phyloP scores from a whole-genome alignment of 305 asterid species.

The Stenogyne calaminthoides region DNA sequence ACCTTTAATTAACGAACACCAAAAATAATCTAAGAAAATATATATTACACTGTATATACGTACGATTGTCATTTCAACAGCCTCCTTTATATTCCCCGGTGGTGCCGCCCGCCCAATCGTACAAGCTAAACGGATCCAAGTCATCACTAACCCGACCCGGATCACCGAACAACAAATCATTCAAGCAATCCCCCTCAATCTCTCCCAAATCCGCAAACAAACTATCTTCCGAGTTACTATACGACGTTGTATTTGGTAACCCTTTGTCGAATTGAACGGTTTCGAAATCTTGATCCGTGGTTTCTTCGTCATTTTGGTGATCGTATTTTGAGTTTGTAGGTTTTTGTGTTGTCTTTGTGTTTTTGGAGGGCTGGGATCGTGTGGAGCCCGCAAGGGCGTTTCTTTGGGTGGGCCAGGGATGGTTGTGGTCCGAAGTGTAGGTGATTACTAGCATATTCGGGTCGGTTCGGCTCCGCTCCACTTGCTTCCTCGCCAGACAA shows the following conservation, averaged over 20 bases:
- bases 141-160: conserved; percentile 16
- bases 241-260: too few species aligned
- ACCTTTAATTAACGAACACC: too few species aligned
- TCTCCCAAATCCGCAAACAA: conserved; percentile 68
- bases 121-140: conserved; percentile 52
- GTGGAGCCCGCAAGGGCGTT: conserved; percentile 66
- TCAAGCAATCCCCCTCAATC: conserved; percentile 49
- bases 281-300: conserved; percentile 21
- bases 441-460: conserved; percentile 66
- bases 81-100: conserved; percentile 36
- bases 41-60: too few species aligned
- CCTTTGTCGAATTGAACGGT: conserved; percentile 26
- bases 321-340: neutral
- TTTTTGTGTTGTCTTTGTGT: conserved; percentile 22
- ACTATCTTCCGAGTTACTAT: conserved; percentile 32
- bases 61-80: neutral
- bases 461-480: conserved; percentile 71
- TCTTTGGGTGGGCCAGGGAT: conserved; percentile 70
- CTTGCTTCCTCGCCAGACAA: conserved; percentile 70
- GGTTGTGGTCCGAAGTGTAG: conserved; percentile 69
- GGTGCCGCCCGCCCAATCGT: conserved; percentile 47
- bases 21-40: too few species aligned
- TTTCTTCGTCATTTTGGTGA: neutral
- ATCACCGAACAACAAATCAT: conserved; percentile 39
- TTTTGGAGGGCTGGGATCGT: conserved; percentile 41